Evolutionary conservation across 139 green algal genomes (phyloP).

Genomic region (Coccomyxa sp.): DNA sequence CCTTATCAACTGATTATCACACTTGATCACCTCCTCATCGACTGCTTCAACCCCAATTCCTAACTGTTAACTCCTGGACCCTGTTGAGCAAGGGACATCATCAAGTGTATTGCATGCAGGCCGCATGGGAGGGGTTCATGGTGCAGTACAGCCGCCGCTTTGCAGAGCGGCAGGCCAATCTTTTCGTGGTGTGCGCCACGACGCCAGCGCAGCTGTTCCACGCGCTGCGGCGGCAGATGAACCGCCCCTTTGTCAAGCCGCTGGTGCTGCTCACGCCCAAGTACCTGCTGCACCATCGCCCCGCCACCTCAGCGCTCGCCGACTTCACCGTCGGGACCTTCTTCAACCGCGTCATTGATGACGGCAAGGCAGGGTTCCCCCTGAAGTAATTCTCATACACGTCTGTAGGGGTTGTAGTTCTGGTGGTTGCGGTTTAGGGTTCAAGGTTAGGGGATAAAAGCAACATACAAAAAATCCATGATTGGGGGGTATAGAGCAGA

Average conservation of each 20-base stretch:
- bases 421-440: too few species aligned
- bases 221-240: constrained; percentile 58
- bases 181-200: constrained; percentile 60
- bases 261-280: constrained; percentile 64
- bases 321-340: constrained; percentile 57
- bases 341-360: constrained; percentile 73
- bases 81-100: background rate
- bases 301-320: constrained; percentile 50
- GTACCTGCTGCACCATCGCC: constrained; percentile 70
- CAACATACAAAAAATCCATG: too few species aligned
- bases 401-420: too few species aligned
- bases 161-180: constrained; percentile 50
- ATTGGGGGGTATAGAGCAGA: too few species aligned
- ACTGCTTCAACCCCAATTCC: too few species aligned
- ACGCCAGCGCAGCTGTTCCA: constrained; percentile 74
- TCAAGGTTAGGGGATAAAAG: too few species aligned
- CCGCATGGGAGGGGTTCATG: constrained; percentile 59
- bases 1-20: too few species aligned
- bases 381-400: too few species aligned
- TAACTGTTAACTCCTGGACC: too few species aligned
- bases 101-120: constrained; percentile 4
- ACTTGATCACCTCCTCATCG: too few species aligned
- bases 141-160: constrained; percentile 55
- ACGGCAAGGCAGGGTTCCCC: constrained; percentile 36
- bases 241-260: constrained; percentile 37